Evolutionary conservation across 2,329 filamentous ascomycete species (phyloP), one percentile per base, ranked within the genome.

Genomic region (Malbranchea cinnamomea): DNA sequence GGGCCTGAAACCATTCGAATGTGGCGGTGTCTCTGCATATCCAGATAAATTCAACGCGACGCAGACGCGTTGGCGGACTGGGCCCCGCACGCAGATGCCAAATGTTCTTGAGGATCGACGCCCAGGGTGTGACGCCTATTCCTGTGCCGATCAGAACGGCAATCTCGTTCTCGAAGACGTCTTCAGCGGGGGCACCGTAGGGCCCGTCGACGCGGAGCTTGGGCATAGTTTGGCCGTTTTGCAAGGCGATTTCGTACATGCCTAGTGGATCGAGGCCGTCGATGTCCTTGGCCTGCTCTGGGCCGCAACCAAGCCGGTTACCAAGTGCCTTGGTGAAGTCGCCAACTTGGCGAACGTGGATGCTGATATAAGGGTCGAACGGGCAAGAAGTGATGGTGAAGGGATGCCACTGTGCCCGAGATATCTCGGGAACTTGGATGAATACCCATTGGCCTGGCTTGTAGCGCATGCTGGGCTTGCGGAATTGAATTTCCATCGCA

Each of bases 371-470:
- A 1, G 82, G 80, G 46, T 98, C 89, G 49, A 83, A 89, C 4
- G 89, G 89, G 57, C 89, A 98, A 6, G 89, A 95, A 2, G 89
- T 98, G 56, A 98, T 95, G 48, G 89, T 98, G 53, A 95, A 98
- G 1, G 89, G 89, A 58, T 98, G 89, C 89, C 89, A 98, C 61
- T 98, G 84, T 49, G 83, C 76, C 45, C 67, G 71, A 40, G 83
- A 93, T 31, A 98, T 73, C 5, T 80, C 77, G 0, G 89, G 89
- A 14, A 92, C 76, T 54, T 95, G 87, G 36, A 98, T 67, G 65
- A 95, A 95, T 21, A 95, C 73, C 85, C 87, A 98, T 60, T 98
- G 89, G 18, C 89, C 89, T 9, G 89, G 79, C 68, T 93, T 95
- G 72, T 98, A 98, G 49, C 75, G 82, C 78, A 98, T 92, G 34